A percentile compares a stretch with the other conserved stretches of the same genome.
Evolutionary conservation across 1,139 yeast genomes (phyloP).

Genomic region (Lodderomyces orthopsilosis): DNA sequence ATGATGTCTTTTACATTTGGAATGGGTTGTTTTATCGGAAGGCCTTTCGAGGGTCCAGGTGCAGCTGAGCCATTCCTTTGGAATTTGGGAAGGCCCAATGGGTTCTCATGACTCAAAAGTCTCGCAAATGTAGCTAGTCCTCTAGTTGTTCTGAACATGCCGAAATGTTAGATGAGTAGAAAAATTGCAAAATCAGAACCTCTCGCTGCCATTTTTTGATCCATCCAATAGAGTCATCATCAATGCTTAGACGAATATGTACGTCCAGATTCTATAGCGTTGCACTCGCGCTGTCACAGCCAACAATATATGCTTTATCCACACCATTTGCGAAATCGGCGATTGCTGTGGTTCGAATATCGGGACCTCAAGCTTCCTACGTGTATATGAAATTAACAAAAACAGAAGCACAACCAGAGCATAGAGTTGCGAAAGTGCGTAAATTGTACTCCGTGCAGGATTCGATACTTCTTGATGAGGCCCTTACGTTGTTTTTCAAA

Average conservation of each 20-base stretch:
- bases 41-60: constrained; percentile 40
- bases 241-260: constrained; percentile 1
- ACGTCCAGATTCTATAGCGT: not conserved
- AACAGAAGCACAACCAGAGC: constrained; percentile 35
- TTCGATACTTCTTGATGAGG: constrained; percentile 62
- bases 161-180: not conserved
- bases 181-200: not conserved
- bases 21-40: constrained; percentile 55
- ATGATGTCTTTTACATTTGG: constrained; percentile 62
- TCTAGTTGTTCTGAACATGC: not conserved
- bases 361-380: constrained; percentile 63
- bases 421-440: constrained; percentile 57
- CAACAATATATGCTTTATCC: constrained; percentile 88
- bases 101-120: constrained; percentile 26
- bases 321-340: constrained; percentile 84
- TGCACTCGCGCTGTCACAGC: constrained; percentile 17
- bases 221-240: too few relatives aligned
- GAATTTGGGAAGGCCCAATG: constrained; percentile 52
- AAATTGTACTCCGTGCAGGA: constrained; percentile 44
- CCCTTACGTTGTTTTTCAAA: constrained; percentile 65
- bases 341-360: constrained; percentile 77
- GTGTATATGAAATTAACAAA: constrained; percentile 50
- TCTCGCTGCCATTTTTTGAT: not conserved
- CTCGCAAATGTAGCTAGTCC: not conserved
- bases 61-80: constrained; percentile 12